These are phyloP conservation scores for Suillus decipiens DNA, from an alignment of 768 basidiomycete genomes.

Conservation along the genomic window DNA sequence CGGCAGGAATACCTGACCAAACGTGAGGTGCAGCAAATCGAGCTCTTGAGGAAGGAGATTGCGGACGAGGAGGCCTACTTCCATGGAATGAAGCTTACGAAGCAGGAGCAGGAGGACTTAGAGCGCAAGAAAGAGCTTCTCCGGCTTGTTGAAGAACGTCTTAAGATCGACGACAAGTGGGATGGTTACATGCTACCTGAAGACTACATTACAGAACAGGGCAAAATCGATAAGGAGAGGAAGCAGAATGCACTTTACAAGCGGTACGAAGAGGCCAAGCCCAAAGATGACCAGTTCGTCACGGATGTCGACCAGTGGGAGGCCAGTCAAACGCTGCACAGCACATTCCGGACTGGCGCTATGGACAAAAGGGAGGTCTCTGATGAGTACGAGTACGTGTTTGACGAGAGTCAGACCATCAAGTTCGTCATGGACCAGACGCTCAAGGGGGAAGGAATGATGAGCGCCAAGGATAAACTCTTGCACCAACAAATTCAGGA, in stretches of 20 bases:
- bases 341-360: slow-evolving; percentile 89
- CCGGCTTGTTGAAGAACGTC: slow-evolving; percentile 87
- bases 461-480: slow-evolving; percentile 84
- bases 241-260: slow-evolving; percentile 90
- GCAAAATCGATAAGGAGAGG: slow-evolving; percentile 96
- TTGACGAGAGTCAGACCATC: slow-evolving; percentile 97
- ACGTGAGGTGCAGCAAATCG: slow-evolving; percentile 94
- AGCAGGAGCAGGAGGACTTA: slow-evolving; percentile 76
- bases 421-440: slow-evolving; percentile 88
- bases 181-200: slow-evolving; percentile 97
- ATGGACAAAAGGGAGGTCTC: slow-evolving; percentile 82
- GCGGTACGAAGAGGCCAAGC: slow-evolving; percentile 93
- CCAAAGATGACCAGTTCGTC: slow-evolving; percentile 90
- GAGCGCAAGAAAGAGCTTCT: slow-evolving; percentile 92
- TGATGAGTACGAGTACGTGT: slow-evolving; percentile 95
- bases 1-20: slow-evolving; percentile 96
- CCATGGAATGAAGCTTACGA: slow-evolving; percentile 87
- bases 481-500: slow-evolving; percentile 88
- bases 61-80: slow-evolving; percentile 93
- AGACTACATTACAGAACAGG: slow-evolving; percentile 97
- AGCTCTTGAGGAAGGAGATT: slow-evolving; percentile 89
- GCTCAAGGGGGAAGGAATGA: slow-evolving; percentile 61
- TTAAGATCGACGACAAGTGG: slow-evolving; percentile 92
- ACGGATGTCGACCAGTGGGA: slow-evolving; percentile 99
- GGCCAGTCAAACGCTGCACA: slow-evolving; percentile 84